Percentiles rank a stretch among this genome's conserved stretches.
Evolutionary conservation across 176 grass and related monocot species (phyloP).

Genomic region (Metroxylon sagu): DNA sequence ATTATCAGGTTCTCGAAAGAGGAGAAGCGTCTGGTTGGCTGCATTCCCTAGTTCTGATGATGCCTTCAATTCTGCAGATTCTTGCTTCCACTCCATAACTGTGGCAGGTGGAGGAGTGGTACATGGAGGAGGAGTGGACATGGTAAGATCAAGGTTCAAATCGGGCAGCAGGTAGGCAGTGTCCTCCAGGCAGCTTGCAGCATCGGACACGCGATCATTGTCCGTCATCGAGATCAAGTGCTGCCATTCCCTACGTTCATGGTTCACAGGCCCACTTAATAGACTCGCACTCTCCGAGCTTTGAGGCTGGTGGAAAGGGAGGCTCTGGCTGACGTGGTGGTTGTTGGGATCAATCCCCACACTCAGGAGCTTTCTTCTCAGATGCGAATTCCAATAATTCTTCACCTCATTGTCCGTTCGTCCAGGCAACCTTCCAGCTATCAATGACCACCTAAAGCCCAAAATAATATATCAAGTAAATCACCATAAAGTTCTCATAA

Average conservation of each 20-base stretch:
- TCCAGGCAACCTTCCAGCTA: conserved; percentile 45
- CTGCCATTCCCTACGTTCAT: no score
- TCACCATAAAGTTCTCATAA: no score
- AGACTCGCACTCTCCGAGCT: no score
- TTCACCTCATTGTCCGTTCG: conserved; percentile 30
- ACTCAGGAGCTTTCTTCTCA: conserved; percentile 11
- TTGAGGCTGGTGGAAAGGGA: not conserved
- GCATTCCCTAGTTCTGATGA: not conserved
- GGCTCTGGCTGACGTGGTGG: not conserved
- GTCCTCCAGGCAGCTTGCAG: conserved; percentile 3
- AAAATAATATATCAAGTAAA: no score
- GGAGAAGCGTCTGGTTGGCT: not conserved
- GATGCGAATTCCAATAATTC: conserved; percentile 33
- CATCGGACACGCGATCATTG: not conserved
- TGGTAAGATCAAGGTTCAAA: conserved; percentile 15
- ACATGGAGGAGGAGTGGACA: conserved; percentile 2
- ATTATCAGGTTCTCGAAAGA: no score
- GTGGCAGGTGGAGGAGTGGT: not conserved
- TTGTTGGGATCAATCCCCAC: conserved; percentile 4
- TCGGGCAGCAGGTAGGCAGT: conserved; percentile 1
- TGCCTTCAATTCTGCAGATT: not conserved
- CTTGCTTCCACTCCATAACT: not conserved
- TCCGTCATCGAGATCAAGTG: not conserved
- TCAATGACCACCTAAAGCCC: conserved; percentile 28
- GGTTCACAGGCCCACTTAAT: no score